Base-by-base conservation (phyloP, 495 filamentous ascomycete genomes). In the Aspergillus mulundensis region DNA sequence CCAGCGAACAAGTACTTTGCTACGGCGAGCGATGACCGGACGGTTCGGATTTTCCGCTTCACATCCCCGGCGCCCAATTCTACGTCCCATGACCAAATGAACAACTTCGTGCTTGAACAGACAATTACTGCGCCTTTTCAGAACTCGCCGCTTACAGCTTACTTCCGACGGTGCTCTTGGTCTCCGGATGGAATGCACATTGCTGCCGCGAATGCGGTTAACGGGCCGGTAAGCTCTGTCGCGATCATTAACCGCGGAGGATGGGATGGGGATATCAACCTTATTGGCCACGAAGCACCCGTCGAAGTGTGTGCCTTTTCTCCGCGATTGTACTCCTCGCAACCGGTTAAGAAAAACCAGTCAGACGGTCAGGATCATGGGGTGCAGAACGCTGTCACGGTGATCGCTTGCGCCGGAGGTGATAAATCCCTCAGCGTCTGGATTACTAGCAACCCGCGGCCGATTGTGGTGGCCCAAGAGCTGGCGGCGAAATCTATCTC, bases 1-100 rank as follows among this genome's bases (percentile, higher is more conserved):
- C 94, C 94, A 1, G 95, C 95, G 18, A 97, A 97, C 74, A 97
- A 97, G 66, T 97, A 95, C 76, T 99, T 99, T 72, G 94, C 94
- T 24, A 99, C 94, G 1, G 91, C 94, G 0, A 95, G 90, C 72
- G 94, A 99, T 67, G 94, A 99, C 66, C 86, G 94, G 28, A 90
- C 90, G 7, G 94, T 99, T 71, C 96, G 96, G 67, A 88, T 99
- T 56, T 96, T 95, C 73, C 87, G 92, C 50, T 99, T 96, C 68
- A 96, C 87, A 14, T 86, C 91, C 2, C 94, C 94, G 0, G 78
- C 84, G 0, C 87, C 93, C n/a, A 97, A 96, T 71, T 90, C 95
- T 10, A 94, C 90, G 4, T 81, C 91, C 24, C 87, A 96, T 60
- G 95, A 99, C 62, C 93, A 95, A 70, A 82, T 91, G 61, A 91